Percentiles rank a stretch among this genome's conserved stretches.
Evolutionary conservation across 768 basidiomycete species (phyloP).

Genomic region (Bullera alba): DNA sequence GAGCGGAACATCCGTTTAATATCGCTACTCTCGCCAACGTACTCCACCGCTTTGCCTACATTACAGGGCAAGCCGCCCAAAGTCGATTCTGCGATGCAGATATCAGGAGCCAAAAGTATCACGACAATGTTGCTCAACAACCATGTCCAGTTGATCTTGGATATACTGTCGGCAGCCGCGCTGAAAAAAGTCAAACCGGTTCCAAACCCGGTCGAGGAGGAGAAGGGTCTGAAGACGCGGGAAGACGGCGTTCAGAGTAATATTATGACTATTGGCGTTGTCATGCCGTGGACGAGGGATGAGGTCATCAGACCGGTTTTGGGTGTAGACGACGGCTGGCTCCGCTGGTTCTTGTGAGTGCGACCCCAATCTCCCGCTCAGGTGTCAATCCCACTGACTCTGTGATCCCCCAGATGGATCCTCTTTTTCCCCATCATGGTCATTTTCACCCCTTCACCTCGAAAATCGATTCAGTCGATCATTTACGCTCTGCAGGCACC

Average conservation of each 20-base stretch:
- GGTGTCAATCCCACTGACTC: background rate
- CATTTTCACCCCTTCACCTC: conserved; percentile 63
- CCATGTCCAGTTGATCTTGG: conserved; percentile 76
- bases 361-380: too few relatives aligned
- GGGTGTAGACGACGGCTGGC: conserved; percentile 48
- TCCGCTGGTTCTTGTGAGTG: conserved; percentile 59
- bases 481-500: conserved; percentile 62
- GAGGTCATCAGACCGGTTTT: conserved; percentile 31
- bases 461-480: conserved; percentile 63
- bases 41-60: conserved; percentile 66
- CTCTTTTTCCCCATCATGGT: conserved; percentile 61
- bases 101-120: conserved; percentile 43
- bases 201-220: conserved; percentile 30
- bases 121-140: conserved; percentile 49
- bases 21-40: conserved; percentile 79
- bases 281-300: conserved; percentile 38
- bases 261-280: conserved; percentile 35
- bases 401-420: conserved; percentile 54
- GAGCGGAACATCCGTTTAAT: conserved; percentile 88
- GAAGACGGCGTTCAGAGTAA: conserved; percentile 38
- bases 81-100: conserved; percentile 58
- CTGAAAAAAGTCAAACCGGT: conserved; percentile 46
- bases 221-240: conserved; percentile 46
- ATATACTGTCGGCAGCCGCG: conserved; percentile 62
- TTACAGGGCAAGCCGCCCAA: conserved; percentile 47